Evolutionary conservation across 164 flowering plant species (phyloP).

Genomic region (Stephania cephalantha): DNA sequence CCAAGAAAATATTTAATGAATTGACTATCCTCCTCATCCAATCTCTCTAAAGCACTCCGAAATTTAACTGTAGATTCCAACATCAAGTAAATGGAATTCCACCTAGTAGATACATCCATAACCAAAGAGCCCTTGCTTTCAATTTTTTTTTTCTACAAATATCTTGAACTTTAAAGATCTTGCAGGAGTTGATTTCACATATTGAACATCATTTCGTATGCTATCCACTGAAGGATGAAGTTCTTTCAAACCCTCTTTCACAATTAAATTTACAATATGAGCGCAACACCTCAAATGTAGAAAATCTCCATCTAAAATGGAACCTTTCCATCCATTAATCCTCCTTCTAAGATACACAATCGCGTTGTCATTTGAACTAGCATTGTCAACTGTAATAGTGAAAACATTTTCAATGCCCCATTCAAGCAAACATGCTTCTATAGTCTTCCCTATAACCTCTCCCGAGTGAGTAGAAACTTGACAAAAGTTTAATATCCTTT

Average conservation of each 20-base stretch:
- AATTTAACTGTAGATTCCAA: too few species aligned
- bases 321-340: neutral
- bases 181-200: neutral
- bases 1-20: too few species aligned
- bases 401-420: neutral
- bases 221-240: neutral
- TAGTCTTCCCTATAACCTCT: neutral
- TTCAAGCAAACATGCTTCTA: neutral
- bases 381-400: neutral
- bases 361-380: neutral
- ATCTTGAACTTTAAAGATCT: neutral
- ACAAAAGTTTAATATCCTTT: too few species aligned
- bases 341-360: neutral
- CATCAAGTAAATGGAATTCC: conserved; percentile 2
- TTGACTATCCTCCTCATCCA: too few species aligned
- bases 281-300: neutral
- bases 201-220: neutral
- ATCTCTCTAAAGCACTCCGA: too few species aligned
- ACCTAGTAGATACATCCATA: neutral
- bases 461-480: neutral
- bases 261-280: too few species aligned
- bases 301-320: neutral
- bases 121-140: neutral
- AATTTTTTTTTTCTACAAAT: neutral
- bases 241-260: neutral